Evolutionary conservation across 169 alveolate genomes (phyloP), one percentile per base, ranked within the genome.

Genomic region (Plasmodium sp.): DNA sequence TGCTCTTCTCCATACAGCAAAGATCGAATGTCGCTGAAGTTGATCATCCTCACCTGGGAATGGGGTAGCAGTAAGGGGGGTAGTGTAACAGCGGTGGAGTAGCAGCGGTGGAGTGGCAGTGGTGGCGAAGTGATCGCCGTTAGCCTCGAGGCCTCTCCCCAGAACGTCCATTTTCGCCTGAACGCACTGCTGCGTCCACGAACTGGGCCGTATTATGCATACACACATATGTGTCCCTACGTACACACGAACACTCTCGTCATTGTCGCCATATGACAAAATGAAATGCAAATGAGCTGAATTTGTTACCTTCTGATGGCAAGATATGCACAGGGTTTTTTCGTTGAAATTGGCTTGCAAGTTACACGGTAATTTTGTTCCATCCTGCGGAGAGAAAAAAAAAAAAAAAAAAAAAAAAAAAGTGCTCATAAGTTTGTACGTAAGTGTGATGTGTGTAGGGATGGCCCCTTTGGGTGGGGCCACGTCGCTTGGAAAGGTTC

Each of bases 1-100:
- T 97, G 98, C 62, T 97, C 98, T 79, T 95, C 96, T 56, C 98
- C 96, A 95, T 97, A 97, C 18, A 97, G 81, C 36, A 97, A 82
- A 67, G 96, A 93, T 93, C 96, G 93, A 77, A 96, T 95, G 54
- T 96, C 96, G 48, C 86, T 95, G 88, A 96, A 96, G 83, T 95
- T 90, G 72, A 96, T 96, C 94, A 95, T 97, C 18, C 98, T 84
- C 27, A 96, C 97, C 97, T 96, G 83, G 9, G 39, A 36, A 88
- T n/a, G 33, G n/a, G 77, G 12, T 16, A 22, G 27, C 39, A 67
- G 33, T 0, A 48, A 48, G 0, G 58, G n/a, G 58, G 58, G 58
- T 10, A 48, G 12, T 48, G 12, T 51, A 51, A 51, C 62, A 51
- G 27, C 2, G 62, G 22, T 14, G 27, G 62, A 4, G 12, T 51